Percentiles rank a stretch among this genome's conserved stretches.
phyloP scores from a whole-genome alignment of 768 basidiomycete genomes.

The Leccinum longicurvipes region DNA sequence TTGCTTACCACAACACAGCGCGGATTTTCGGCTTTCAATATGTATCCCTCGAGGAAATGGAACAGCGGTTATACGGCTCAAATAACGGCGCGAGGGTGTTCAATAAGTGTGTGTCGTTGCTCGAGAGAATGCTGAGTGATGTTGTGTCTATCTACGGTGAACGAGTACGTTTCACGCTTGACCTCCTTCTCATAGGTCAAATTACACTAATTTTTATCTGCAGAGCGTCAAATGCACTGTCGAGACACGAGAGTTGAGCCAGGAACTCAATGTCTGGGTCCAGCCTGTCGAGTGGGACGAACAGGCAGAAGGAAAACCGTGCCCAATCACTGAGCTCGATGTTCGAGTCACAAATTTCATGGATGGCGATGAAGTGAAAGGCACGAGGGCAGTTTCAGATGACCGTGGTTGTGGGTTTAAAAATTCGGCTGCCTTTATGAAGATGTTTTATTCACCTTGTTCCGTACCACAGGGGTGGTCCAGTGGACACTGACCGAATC shows the following conservation, averaged over 20 bases:
- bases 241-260: slow-evolving; percentile 46
- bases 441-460: not conserved
- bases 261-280: slow-evolving; percentile 60
- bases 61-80: slow-evolving; percentile 68
- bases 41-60: slow-evolving; percentile 83
- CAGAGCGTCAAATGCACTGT: slow-evolving; percentile 60
- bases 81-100: slow-evolving; percentile 66
- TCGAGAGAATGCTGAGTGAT: slow-evolving; percentile 66
- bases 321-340: slow-evolving; percentile 57
- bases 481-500: slow-evolving; percentile 54
- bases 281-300: slow-evolving; percentile 52
- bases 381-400: slow-evolving; percentile 35
- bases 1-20: slow-evolving; percentile 85
- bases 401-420: slow-evolving; percentile 17
- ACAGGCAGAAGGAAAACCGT: slow-evolving; percentile 29
- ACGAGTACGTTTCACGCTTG: slow-evolving; percentile 45
- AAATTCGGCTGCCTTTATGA: not conserved
- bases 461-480: slow-evolving; percentile 49
- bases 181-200: not conserved
- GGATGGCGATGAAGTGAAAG: slow-evolving; percentile 34
- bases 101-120: slow-evolving; percentile 61
- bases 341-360: slow-evolving; percentile 48
- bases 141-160: slow-evolving; percentile 59
- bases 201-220: not conserved
- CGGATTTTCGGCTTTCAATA: slow-evolving; percentile 95